Conservation (phyloP, 192 early-diverging fungal genomes). For the Backusella luteola region DNA sequence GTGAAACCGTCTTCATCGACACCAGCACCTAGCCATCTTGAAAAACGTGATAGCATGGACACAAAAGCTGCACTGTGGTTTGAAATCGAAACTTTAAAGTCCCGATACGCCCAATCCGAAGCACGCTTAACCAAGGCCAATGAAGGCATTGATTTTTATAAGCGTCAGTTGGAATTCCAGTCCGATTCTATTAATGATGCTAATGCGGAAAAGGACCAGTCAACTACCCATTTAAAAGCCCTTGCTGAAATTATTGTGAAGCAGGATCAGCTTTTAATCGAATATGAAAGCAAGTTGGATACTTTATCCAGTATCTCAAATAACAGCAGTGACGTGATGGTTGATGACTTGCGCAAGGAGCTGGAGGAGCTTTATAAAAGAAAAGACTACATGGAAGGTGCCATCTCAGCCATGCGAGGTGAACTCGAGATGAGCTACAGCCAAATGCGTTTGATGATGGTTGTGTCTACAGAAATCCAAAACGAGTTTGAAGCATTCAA, state of each 20-base stretch:
- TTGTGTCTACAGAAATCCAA: slow-evolving; percentile 26
- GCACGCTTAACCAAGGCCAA: not conserved
- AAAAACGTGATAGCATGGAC: not conserved
- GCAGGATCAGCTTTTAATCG: slow-evolving; percentile 18
- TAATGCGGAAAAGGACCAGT: not conserved
- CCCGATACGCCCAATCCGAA: slow-evolving; percentile 1
- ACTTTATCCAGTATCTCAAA: not conserved
- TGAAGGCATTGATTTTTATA: slow-evolving; percentile 14
- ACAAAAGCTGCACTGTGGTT: slow-evolving; percentile 9
- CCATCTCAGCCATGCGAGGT: slow-evolving; percentile 7
- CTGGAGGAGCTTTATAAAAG: not conserved
- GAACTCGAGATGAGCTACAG: slow-evolving; percentile 20
- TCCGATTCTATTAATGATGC: not conserved
- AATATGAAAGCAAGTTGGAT: slow-evolving; percentile 9
- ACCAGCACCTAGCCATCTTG: not conserved
- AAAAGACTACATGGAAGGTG: slow-evolving; percentile 10
- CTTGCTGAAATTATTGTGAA: slow-evolving; percentile 6
- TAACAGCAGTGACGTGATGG: not conserved
- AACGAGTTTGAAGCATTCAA: slow-evolving; percentile 17
- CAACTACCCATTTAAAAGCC: not conserved
- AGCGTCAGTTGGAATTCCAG: not conserved
- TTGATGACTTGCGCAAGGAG: not conserved
- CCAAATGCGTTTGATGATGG: slow-evolving; percentile 25
- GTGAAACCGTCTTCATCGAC: not conserved
- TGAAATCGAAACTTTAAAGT: slow-evolving; percentile 8